Evolutionary conservation across 1,139 yeast genomes (phyloP), one percentile per base, ranked within the genome.

Genomic region (Debaryomyces sp.): DNA sequence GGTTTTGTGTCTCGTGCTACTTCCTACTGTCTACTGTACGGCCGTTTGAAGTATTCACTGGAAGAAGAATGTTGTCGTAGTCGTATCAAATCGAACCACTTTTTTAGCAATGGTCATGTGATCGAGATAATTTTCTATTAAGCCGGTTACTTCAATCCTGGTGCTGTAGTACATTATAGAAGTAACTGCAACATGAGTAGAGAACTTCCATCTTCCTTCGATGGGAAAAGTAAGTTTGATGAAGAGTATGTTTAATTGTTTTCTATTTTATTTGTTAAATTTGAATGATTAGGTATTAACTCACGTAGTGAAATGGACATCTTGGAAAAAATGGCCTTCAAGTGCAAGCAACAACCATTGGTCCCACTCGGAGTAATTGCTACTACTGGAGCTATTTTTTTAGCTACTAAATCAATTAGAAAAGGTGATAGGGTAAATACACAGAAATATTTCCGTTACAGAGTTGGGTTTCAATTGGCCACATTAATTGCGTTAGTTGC

Each of bases 391-490:
- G 97, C 97, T 0, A 88, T 91, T 39, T 70, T 80, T 0, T 72
- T 91, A 57, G 96, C 97, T 1, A 91, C 92, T 7, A 77, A 81
- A 55, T 88, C 94, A 13, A 75, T 91, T 56, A 80, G 85, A 57
- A 71, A 77, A 32, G 96, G 97, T 23, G 84, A 89, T 59, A 80
- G 85, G 54, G 72, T 77, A 48, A 82, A 82, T 51, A 96, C 97
- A 0, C 96, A 91, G 68, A 78, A 81, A 48, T 91, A 89, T 82
- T 91, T 89, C 73, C 80, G 94, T 58, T 89, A 91, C 82, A 86
- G 97, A 73, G 92, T 91, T 43, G 96, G 83, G 0, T 78, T 90
- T 59, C 98, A 91, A 67, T 88, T 88, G 10, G 80, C 86, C 50
- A 91, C 97, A 0, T 73, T 91, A 47, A 83, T 83, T 7, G 96